phyloP scores from a whole-genome alignment of 1,139 yeast genomes.

The Blastobotrys arbuscula region DNA sequence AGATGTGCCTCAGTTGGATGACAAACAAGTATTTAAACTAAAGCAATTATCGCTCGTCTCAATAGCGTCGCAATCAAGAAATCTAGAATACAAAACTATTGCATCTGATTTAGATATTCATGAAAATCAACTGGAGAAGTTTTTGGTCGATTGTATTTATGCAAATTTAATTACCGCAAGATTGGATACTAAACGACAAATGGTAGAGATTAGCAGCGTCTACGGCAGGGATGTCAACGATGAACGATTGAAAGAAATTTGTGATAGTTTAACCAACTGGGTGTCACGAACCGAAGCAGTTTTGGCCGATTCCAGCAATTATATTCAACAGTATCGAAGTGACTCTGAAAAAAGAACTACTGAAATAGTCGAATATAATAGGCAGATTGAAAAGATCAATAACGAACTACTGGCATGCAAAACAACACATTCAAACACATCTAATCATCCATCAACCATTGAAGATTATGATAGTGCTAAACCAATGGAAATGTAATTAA shows the following conservation, averaged over 20 bases:
- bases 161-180: conserved; percentile 24
- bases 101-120: conserved; percentile 16
- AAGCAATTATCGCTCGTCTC: conserved; percentile 22
- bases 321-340: conserved; percentile 7
- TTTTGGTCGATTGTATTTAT: conserved; percentile 25
- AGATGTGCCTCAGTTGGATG: conserved; percentile 13
- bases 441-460: no score
- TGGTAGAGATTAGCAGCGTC: conserved; percentile 21
- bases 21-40: conserved; percentile 18
- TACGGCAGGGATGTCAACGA: conserved; percentile 22
- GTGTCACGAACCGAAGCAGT: conserved; percentile 8
- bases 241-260: conserved; percentile 18
- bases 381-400: conserved; percentile 1
- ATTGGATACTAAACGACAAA: conserved; percentile 23
- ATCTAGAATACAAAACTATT: conserved; percentile 16
- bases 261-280: conserved; percentile 12
- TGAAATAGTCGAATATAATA: conserved; percentile 7
- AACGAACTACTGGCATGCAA: no score
- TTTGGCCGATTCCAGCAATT: conserved; percentile 1
- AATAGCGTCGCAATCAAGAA: conserved; percentile 17
- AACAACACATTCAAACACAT: no score
- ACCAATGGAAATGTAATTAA: no score
- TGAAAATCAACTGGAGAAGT: conserved; percentile 20
- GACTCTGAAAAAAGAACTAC: background rate
- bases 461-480: no score